Evolutionary conservation across 768 basidiomycete genomes (phyloP).

Genomic region (Exidia glandulosa): DNA sequence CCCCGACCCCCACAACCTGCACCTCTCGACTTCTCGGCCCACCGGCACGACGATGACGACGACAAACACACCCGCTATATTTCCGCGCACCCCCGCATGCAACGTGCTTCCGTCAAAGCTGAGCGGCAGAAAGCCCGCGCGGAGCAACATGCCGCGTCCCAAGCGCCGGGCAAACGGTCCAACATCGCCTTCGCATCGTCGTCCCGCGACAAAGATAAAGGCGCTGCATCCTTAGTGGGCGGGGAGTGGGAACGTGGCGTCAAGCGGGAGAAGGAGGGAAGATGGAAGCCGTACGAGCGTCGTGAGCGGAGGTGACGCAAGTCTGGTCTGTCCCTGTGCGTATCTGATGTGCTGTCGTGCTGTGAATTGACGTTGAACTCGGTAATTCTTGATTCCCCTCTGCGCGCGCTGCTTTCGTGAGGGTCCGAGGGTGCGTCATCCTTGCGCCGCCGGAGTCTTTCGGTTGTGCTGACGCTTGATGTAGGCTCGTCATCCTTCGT

Average conservation of each 20-base stretch:
- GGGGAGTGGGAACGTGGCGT: background rate
- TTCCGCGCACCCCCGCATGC: background rate
- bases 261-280: background rate
- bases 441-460: no score
- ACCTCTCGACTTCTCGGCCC: background rate
- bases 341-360: background rate
- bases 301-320: background rate
- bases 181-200: conserved; percentile 50
- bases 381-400: background rate
- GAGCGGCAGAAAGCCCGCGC: conserved; percentile 49
- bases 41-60: background rate
- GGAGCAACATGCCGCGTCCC: conserved; percentile 45
- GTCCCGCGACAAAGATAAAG: background rate
- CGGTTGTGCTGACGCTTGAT: no score
- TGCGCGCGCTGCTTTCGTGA: no score
- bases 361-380: background rate
- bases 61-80: background rate
- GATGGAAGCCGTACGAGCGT: background rate
- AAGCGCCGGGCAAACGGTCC: conserved; percentile 43
- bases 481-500: no score
- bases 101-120: conserved; percentile 31
- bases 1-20: background rate
- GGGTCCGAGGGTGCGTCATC: no score
- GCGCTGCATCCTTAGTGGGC: background rate
- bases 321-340: background rate